Evolutionary conservation across 1,284 basidiomycete genomes (phyloP).

Genomic region (Leccinum angustisporum): DNA sequence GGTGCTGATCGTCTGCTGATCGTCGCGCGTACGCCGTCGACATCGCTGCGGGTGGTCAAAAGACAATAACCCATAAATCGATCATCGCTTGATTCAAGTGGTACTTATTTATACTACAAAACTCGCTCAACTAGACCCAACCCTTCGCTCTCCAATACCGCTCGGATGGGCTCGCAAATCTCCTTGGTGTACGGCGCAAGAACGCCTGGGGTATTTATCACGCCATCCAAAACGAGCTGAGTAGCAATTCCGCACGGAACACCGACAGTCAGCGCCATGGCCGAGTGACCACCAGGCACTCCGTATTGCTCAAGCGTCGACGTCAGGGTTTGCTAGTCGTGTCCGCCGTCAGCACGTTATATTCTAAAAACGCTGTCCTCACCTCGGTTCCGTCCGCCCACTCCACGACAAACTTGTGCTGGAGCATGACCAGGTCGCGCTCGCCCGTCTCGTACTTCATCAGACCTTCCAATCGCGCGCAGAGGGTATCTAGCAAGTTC

Average conservation of each 20-base stretch:
- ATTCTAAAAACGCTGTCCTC: constrained; percentile 21
- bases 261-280: constrained; percentile 94
- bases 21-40: constrained; percentile 27
- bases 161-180: constrained; percentile 81
- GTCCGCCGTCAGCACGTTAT: constrained; percentile 11
- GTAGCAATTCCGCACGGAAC: constrained; percentile 93
- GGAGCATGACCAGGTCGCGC: constrained; percentile 95
- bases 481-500: constrained; percentile 93
- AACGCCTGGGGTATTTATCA: constrained; percentile 79
- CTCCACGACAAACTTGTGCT: constrained; percentile 94
- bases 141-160: constrained; percentile 80
- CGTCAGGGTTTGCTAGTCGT: constrained; percentile 76
- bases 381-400: constrained; percentile 81
- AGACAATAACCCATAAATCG: not conserved
- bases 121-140: constrained; percentile 77
- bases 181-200: constrained; percentile 87
- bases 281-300: constrained; percentile 77
- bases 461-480: constrained; percentile 85
- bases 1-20: constrained; percentile 56
- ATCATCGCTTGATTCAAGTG: not conserved
- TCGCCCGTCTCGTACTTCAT: constrained; percentile 93
- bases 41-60: not conserved
- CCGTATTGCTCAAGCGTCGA: constrained; percentile 94
- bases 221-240: constrained; percentile 80
- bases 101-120: constrained; percentile 36